phyloP scores from a whole-genome alignment of 345 rosid species.

The Adansonia digitata region DNA sequence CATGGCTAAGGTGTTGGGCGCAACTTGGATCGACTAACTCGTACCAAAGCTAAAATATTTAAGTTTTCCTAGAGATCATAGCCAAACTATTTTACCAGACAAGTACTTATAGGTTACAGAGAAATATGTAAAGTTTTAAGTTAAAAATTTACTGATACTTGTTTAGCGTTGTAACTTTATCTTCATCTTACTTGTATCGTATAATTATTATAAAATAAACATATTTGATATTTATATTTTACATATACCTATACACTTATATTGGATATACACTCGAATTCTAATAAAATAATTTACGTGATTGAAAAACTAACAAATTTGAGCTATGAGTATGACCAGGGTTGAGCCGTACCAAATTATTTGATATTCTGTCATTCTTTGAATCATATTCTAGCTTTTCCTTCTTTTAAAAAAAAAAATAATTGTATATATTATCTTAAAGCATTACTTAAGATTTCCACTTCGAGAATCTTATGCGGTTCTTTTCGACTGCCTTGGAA shows the following conservation, averaged over 20 bases:
- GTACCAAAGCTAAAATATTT: background rate
- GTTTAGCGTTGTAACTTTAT: background rate
- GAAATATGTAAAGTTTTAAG: background rate
- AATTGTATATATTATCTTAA: background rate
- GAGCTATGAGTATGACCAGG: background rate
- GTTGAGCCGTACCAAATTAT: background rate
- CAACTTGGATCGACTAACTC: constrained; percentile 42
- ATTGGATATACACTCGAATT: too few relatives aligned
- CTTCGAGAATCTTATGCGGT: background rate
- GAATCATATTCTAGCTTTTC: background rate
- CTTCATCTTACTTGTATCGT: background rate
- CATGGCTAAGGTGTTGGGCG: constrained; percentile 54
- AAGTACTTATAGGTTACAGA: background rate
- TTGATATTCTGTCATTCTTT: background rate
- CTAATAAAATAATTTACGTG: background rate
- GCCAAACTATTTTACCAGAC: background rate
- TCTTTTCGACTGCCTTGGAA: background rate
- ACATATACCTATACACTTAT: background rate
- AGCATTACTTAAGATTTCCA: background rate
- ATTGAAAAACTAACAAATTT: background rate
- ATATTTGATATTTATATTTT: background rate
- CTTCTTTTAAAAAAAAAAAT: background rate
- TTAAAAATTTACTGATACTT: background rate
- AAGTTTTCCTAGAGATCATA: background rate
- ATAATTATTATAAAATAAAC: too few relatives aligned